These are phyloP conservation scores for Rhodamnia argentea DNA, from an alignment of 345 rosid species.

Conservation along the genomic window DNA sequence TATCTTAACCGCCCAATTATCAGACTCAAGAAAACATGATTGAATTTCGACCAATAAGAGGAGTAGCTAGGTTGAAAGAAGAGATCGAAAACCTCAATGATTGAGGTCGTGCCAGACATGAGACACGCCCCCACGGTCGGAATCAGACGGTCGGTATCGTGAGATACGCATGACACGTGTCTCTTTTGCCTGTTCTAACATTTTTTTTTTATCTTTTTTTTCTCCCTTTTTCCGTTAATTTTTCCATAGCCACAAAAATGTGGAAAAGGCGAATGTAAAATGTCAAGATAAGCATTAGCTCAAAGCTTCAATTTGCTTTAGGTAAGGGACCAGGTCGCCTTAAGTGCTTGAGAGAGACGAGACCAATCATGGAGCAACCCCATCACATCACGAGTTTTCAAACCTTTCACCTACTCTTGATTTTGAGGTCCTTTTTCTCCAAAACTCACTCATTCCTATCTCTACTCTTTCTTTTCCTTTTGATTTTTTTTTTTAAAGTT, in stretches of 20 bases:
- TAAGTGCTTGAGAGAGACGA: slow-evolving; percentile 1
- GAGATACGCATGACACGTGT: neutral
- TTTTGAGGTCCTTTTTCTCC: neutral
- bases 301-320: neutral
- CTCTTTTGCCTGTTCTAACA: neutral
- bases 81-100: neutral
- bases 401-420: slow-evolving; percentile 2
- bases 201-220: neutral
- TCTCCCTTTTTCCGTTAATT: neutral
- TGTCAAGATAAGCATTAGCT: neutral
- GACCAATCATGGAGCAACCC: neutral
- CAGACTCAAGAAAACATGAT: neutral
- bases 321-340: neutral
- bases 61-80: neutral
- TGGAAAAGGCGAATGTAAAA: neutral
- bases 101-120: neutral
- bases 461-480: neutral
- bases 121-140: neutral
- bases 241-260: neutral
- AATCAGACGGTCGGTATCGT: neutral
- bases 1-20: neutral
- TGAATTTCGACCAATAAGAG: neutral
- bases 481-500: slow-evolving; percentile 7
- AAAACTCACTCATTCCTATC: neutral
- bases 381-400: neutral